Evolutionary conservation across 768 basidiomycete species (phyloP).

Genomic region (Brasilioporus rufonigricans): DNA sequence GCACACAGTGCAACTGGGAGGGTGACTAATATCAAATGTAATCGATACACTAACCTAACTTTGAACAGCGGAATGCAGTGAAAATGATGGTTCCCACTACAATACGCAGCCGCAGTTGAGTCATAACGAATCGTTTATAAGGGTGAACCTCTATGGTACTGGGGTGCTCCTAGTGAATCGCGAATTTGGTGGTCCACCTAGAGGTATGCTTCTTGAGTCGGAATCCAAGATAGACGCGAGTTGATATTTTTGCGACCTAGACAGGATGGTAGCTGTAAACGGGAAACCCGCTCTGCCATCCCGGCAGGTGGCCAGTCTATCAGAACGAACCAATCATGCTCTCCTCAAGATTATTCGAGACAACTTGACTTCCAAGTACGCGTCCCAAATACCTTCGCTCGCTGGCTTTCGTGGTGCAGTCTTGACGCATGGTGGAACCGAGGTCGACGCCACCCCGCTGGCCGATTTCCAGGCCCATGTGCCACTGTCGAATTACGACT

Average conservation of each 20-base stretch:
- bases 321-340: background rate
- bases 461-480: conserved; percentile 3
- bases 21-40: too few species aligned
- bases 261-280: background rate
- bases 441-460: conserved; percentile 5
- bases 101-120: background rate
- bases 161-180: background rate
- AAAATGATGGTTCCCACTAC: background rate
- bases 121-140: background rate
- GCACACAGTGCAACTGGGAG: too few species aligned
- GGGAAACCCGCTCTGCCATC: background rate
- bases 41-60: too few species aligned
- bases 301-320: background rate
- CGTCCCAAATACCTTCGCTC: background rate
- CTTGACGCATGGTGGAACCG: background rate
- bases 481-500: conserved; percentile 9
- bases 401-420: conserved; percentile 7
- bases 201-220: background rate
- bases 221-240: background rate
- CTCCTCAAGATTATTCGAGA: conserved; percentile 5
- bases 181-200: background rate
- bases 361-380: background rate
- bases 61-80: too few species aligned
- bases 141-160: background rate
- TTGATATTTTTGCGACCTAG: background rate